A percentile compares a stretch with the other conserved stretches of the same genome.
These are phyloP conservation scores for Kodamaea arcana DNA, from an alignment of 1,139 yeast species.

Conservation along the genomic window DNA sequence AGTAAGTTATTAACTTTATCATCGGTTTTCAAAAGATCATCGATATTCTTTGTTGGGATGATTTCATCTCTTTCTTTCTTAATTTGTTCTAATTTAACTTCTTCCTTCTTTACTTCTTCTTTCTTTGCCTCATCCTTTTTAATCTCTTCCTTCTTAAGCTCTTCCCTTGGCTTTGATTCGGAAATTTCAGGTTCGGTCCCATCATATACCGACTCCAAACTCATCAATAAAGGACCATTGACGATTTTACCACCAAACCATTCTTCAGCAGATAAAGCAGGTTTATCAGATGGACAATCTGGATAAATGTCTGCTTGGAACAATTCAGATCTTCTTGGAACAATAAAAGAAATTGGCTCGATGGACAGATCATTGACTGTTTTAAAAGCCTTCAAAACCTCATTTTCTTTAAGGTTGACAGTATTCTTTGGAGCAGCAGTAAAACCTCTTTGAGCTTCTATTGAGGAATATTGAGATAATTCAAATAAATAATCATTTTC, in stretches of 20 bases:
- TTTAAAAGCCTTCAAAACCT: constrained; percentile 75
- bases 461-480: constrained; percentile 80
- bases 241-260: constrained; percentile 76
- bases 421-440: constrained; percentile 82
- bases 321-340: constrained; percentile 89
- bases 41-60: constrained; percentile 24
- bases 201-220: constrained; percentile 73
- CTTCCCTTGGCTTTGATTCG: constrained; percentile 34
- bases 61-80: constrained; percentile 12
- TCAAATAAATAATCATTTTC: constrained; percentile 77
- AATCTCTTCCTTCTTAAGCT: constrained; percentile 11
- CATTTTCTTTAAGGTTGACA: constrained; percentile 78
- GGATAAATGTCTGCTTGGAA: constrained; percentile 93
- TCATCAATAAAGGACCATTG: constrained; percentile 76
- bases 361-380: constrained; percentile 76
- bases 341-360: constrained; percentile 88
- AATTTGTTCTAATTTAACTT: constrained; percentile 8
- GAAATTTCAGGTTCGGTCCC: constrained; percentile 53
- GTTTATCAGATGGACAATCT: constrained; percentile 74
- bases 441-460: constrained; percentile 94
- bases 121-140: constrained; percentile 19
- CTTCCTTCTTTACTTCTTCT: constrained; percentile 13
- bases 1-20: constrained; percentile 35
- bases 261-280: constrained; percentile 76
- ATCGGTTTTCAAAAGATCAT: constrained; percentile 39